Conservation (phyloP, 345 rosid genomes). For the Lepidium aucheri region DNA sequence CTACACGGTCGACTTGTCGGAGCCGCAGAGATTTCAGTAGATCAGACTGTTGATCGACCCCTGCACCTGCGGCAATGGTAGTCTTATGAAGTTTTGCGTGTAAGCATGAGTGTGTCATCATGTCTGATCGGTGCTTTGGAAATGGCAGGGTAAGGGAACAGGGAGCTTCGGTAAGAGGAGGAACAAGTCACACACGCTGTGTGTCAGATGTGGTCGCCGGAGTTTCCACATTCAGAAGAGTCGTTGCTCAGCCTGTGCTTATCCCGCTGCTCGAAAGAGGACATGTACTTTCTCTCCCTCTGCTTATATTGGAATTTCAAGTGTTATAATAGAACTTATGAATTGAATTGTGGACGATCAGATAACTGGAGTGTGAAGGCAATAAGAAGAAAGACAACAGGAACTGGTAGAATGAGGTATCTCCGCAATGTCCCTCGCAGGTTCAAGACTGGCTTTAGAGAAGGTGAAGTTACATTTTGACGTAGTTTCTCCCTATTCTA, state of each 20-base stretch:
- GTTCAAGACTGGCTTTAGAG: conserved; percentile 77
- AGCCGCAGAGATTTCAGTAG: neutral
- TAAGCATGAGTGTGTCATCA: neutral
- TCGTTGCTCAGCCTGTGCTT: conserved; percentile 79
- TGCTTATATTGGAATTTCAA: neutral
- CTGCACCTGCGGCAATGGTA: conserved; percentile 28
- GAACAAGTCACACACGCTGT: conserved; percentile 93
- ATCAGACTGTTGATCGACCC: neutral
- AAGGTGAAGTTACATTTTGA: neutral
- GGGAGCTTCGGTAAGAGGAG: conserved; percentile 94
- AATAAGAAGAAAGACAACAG: conserved; percentile 40
- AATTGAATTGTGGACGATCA: conserved; percentile 6
- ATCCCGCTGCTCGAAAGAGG: conserved; percentile 86
- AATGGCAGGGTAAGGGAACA: conserved; percentile 76
- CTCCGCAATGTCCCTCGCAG: conserved; percentile 74
- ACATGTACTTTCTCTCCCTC: conserved; percentile 36
- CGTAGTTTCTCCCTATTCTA: neutral
- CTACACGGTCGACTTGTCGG: neutral
- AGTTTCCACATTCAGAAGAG: conserved; percentile 96
- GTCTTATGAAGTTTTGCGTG: neutral
- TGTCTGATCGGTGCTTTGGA: neutral
- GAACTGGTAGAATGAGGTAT: conserved; percentile 92
- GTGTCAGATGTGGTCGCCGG: conserved; percentile 90
- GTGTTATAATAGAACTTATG: neutral
- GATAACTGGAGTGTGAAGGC: conserved; percentile 95